Evolutionary conservation across 805 yeast genomes (phyloP), one percentile per base, ranked within the genome.

Genomic region (Priceomyces fermenticarens): DNA sequence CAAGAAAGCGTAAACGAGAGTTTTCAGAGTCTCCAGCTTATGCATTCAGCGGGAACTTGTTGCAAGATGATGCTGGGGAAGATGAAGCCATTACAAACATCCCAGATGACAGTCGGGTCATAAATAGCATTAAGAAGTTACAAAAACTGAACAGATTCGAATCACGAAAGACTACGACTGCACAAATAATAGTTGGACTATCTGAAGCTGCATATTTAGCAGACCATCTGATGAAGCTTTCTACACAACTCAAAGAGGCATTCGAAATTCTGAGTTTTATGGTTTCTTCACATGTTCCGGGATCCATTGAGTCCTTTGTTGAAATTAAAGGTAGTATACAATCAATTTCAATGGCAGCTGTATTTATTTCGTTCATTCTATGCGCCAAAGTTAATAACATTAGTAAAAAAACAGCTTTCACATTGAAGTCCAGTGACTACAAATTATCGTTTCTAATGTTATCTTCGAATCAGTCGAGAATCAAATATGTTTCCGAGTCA

Each of bases 401-500:
- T 8, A 41, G 51, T 14, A 42, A 48, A 7, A 39, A 39, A 25
- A 56, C 57, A 35, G 36, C 49, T 7, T 58, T 49, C 41, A 68
- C 70, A 1, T 57, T 69, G 34, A 66, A 65, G 38, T 61, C 67
- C 2, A 38, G 50, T 25, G 65, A 63, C 42, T 65, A 65, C 44
- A 34, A 36, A 14, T 20, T 55, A 9, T 44, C 40, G 8, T 6
- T 52, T 11, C 36, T 51, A n/a, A 31, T 34, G 26, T 35, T 38
- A 28, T 17, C 27, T 15, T 17, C 20, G 14, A 12, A 14, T 16
- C 17, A 20, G 31, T 34, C 35, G 12, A 35, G 27, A 34, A 35
- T 28, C 17, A 36, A 32, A 10, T 20, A 30, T 25, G 11, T 34
- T 30, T 20, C 12, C 33, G 12, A 20, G 7, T 3, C 10, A 12